A percentile compares a stretch with the other conserved stretches of the same genome.
Conservation (phyloP, 116 monocot species). For the Papilionanthe hybrid region DNA sequence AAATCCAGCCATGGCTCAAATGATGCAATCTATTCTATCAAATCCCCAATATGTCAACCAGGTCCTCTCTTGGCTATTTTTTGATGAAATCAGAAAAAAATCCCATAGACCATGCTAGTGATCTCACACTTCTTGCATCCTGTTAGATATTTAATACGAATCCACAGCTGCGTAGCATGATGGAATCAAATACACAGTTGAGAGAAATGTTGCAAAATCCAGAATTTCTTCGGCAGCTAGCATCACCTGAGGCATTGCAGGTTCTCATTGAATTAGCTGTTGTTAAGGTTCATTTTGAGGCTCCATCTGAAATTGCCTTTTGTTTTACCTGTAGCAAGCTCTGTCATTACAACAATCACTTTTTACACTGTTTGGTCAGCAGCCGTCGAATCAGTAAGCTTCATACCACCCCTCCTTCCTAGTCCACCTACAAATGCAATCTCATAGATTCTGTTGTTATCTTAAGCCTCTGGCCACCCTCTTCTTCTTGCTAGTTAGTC, state of each 20-base stretch:
- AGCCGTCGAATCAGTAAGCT: constrained; percentile 69
- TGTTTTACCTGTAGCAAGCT: constrained; percentile 49
- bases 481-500: too few relatives aligned
- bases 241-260: constrained; percentile 77
- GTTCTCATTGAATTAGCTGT: constrained; percentile 15
- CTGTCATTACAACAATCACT: constrained; percentile 62
- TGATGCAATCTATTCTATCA: constrained; percentile 77
- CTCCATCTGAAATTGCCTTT: not conserved
- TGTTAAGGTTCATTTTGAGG: not conserved
- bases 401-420: too few relatives aligned
- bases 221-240: constrained; percentile 65
- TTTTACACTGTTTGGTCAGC: constrained; percentile 42
- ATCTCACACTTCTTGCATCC: constrained; percentile 3
- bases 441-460: too few relatives aligned
- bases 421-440: too few relatives aligned
- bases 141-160: constrained; percentile 48
- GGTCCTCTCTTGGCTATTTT: constrained; percentile 28
- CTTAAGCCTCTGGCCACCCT: too few relatives aligned
- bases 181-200: constrained; percentile 65
- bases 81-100: not conserved
- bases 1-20: constrained; percentile 71
- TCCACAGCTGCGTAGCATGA: constrained; percentile 45
- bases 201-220: constrained; percentile 87
- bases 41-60: constrained; percentile 85
- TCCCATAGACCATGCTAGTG: not conserved